These are phyloP conservation scores for Thalassiosira exigua DNA, from an alignment of 352 stramenopile genomes.

Conservation along the genomic window DNA sequence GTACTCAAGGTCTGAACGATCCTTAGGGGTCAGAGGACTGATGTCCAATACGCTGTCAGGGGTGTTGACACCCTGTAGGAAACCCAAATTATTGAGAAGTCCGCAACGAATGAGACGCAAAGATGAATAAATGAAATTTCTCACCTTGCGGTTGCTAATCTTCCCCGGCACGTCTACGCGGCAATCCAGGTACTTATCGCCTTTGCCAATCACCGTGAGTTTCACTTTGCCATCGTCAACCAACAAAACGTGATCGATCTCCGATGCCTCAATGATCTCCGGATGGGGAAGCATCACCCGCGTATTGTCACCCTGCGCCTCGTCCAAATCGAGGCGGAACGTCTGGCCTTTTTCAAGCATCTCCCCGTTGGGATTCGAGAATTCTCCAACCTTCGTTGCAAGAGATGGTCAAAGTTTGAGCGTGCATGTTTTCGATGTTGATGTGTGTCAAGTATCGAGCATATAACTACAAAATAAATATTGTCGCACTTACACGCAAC, in stretches of 20 bases:
- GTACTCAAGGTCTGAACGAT: conserved; percentile 92
- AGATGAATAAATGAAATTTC: not conserved
- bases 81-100: not conserved
- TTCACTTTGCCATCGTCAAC: conserved; percentile 90
- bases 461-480: too few species aligned
- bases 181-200: conserved; percentile 84
- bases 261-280: conserved; percentile 85
- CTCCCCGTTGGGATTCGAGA: conserved; percentile 74
- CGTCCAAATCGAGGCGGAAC: conserved; percentile 88
- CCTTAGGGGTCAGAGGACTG: conserved; percentile 94
- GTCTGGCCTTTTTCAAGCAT: conserved; percentile 80
- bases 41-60: conserved; percentile 90
- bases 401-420: too few species aligned
- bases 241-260: conserved; percentile 86
- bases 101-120: not conserved
- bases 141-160: conserved; percentile 85
- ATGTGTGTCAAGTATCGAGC: too few species aligned
- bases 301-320: conserved; percentile 81
- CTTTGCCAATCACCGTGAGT: conserved; percentile 83
- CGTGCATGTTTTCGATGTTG: too few species aligned
- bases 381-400: conserved; percentile 84
- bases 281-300: conserved; percentile 88
- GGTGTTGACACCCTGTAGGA: conserved; percentile 92
- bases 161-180: conserved; percentile 85
- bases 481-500: conserved; percentile 86